Percentiles rank a stretch among this genome's conserved stretches.
Conservation (phyloP, 345 rosid species). For the Salix caprea region DNA sequence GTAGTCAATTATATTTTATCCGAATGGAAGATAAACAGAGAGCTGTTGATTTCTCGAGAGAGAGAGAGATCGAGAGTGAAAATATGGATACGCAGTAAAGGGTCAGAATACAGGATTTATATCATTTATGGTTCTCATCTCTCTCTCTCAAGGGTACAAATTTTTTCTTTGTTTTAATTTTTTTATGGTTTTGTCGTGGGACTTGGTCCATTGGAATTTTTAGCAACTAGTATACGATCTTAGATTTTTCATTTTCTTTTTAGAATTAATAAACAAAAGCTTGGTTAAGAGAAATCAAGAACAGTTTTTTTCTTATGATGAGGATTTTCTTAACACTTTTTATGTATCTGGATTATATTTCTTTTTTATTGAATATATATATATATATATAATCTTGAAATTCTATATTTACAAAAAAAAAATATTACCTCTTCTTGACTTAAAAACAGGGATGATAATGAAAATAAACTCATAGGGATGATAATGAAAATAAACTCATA, state of each 20-base stretch:
- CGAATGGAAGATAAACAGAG: not conserved
- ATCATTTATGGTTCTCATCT: not conserved
- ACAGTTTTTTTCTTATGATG: not conserved
- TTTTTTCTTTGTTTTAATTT: not conserved
- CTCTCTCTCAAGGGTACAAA: not conserved
- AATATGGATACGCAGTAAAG: not conserved
- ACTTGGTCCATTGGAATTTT: slow-evolving; percentile 2
- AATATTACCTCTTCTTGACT: no score
- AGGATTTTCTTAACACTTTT: no score
- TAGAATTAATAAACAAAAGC: not conserved
- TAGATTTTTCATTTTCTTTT: not conserved
- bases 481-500: no score
- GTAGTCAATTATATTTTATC: not conserved
- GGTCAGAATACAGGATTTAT: not conserved
- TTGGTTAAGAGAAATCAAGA: not conserved
- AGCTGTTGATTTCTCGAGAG: not conserved
- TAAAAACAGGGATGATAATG: no score
- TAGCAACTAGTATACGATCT: slow-evolving; percentile 2
- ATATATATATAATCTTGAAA: no score
- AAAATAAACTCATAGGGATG: no score
- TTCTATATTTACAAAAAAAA: no score
- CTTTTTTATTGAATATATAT: no score
- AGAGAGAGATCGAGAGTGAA: not conserved
- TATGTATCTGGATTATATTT: no score
- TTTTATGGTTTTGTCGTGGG: not conserved